These are phyloP conservation scores for Leccinum variabile DNA, from an alignment of 1,284 basidiomycete species.

Conservation along the genomic window DNA sequence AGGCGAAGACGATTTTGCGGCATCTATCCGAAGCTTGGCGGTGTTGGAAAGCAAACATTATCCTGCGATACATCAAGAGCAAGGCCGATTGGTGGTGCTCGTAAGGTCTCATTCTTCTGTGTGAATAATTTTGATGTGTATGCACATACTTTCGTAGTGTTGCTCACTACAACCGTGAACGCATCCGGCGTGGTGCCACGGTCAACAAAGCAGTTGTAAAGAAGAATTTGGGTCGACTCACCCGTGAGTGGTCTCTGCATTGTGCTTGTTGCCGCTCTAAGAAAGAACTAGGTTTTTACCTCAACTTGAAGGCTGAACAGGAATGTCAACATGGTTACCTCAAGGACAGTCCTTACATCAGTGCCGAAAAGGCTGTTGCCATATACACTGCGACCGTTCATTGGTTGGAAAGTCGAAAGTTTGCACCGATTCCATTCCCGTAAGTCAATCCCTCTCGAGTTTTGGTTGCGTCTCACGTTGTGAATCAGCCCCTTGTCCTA, in stretches of 20 bases:
- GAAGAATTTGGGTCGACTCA: conserved; percentile 91
- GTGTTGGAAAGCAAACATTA: conserved; percentile 95
- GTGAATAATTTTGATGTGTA: not conserved
- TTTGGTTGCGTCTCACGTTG: conserved; percentile 1
- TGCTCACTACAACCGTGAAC: conserved; percentile 92
- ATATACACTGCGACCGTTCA: conserved; percentile 97
- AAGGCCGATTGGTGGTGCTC: conserved; percentile 99
- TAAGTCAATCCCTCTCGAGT: conserved; percentile 37
- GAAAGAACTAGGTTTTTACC: conserved; percentile 66
- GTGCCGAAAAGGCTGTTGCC: conserved; percentile 96
- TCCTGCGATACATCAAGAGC: conserved; percentile 98
- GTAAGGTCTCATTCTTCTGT: conserved; percentile 46
- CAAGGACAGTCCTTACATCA: conserved; percentile 97
- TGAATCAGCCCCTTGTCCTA: conserved; percentile 74
- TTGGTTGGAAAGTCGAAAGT: conserved; percentile 96
- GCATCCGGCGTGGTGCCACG: conserved; percentile 94
- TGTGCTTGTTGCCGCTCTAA: conserved; percentile 9
- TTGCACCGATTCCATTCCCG: conserved; percentile 97
- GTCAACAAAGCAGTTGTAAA: conserved; percentile 99
- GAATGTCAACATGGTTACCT: conserved; percentile 96
- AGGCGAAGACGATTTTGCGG: conserved; percentile 97
- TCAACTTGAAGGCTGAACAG: conserved; percentile 95
- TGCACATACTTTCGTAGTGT: conserved; percentile 45
- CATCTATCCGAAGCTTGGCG: conserved; percentile 98
- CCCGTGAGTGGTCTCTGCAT: conserved; percentile 50